phyloP scores from a whole-genome alignment of 116 monocot species.

The Posidonia oceanica region DNA sequence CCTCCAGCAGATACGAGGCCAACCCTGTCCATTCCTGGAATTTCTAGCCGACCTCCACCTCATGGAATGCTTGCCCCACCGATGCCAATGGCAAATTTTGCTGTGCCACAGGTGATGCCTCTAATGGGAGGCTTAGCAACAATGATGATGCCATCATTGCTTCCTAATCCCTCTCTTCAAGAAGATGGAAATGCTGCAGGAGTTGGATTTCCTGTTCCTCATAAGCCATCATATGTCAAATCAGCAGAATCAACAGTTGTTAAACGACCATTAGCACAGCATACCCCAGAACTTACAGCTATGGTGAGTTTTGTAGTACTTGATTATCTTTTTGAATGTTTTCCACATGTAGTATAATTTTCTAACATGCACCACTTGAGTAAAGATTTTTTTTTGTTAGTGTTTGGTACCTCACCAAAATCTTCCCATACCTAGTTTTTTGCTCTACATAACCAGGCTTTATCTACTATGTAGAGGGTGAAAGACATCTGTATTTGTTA shows the following conservation, averaged over 20 bases:
- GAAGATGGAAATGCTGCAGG: slow-evolving; percentile 27
- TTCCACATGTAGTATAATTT: neutral
- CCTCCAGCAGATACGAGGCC: slow-evolving; percentile 53
- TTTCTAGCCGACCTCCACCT: slow-evolving; percentile 50
- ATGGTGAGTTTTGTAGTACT: slow-evolving; percentile 50
- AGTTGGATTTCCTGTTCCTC: slow-evolving; percentile 27
- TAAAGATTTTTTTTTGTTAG: too few species aligned
- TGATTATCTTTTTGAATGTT: neutral
- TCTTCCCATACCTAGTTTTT: too few species aligned
- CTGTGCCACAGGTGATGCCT: slow-evolving; percentile 39
- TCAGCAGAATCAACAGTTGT: slow-evolving; percentile 96
- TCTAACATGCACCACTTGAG: too few species aligned
- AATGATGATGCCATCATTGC: slow-evolving; percentile 26
- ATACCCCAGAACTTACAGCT: slow-evolving; percentile 86
- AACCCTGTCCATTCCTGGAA: slow-evolving; percentile 27
- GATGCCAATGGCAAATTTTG: slow-evolving; percentile 38
- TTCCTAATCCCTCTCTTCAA: slow-evolving; percentile 22
- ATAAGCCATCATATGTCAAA: slow-evolving; percentile 90
- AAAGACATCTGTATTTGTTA: too few species aligned
- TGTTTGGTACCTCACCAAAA: too few species aligned
- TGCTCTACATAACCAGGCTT: too few species aligned
- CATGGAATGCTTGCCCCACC: slow-evolving; percentile 41
- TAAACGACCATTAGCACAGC: slow-evolving; percentile 93
- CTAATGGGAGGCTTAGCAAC: slow-evolving; percentile 28
- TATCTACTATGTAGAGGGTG: too few species aligned